A percentile compares a stretch with the other conserved stretches of the same genome.
phyloP scores from a whole-genome alignment of 371 early-diverging fungal genomes.

The Dipsacomyces acuminosporus region DNA sequence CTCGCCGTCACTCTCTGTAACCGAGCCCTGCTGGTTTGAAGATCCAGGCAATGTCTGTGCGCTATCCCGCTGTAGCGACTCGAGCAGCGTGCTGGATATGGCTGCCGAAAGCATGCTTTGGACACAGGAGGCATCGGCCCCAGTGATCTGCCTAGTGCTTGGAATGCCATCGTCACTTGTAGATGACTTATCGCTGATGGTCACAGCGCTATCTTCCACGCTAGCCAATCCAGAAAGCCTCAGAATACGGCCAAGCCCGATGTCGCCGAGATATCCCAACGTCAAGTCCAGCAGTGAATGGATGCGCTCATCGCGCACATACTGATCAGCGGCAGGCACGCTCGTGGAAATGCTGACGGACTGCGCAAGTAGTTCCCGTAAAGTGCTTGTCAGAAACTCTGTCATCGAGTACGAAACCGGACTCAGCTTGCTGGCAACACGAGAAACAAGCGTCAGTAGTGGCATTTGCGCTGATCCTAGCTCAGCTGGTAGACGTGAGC shows the following conservation, averaged over 20 bases:
- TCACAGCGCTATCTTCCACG: no score
- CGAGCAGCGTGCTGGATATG: neutral
- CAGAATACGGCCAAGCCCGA: conserved; percentile 16
- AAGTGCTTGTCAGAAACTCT: conserved; percentile 13
- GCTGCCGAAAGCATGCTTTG: conserved; percentile 7
- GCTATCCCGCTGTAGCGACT: neutral
- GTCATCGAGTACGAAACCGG: conserved; percentile 14
- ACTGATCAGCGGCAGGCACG: neutral
- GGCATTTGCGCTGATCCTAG: neutral
- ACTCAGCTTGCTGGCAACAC: conserved; percentile 16
- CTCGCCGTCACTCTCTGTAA: conserved; percentile 19
- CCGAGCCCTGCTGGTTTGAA: neutral
- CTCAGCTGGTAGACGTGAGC: no score
- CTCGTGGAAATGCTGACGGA: neutral
- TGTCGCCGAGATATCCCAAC: conserved; percentile 9
- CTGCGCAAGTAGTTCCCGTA: conserved; percentile 2
- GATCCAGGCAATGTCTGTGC: neutral
- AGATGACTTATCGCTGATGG: neutral
- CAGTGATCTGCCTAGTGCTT: neutral
- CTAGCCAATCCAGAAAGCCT: conserved; percentile 9
- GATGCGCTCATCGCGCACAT: neutral
- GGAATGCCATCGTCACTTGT: neutral
- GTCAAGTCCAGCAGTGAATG: conserved; percentile 13
- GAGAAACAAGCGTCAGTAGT: conserved; percentile 8
- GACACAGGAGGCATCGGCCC: conserved; percentile 1